These are phyloP conservation scores for Juncus effusus DNA, from an alignment of 176 grass and related monocot genomes.

Conservation along the genomic window DNA sequence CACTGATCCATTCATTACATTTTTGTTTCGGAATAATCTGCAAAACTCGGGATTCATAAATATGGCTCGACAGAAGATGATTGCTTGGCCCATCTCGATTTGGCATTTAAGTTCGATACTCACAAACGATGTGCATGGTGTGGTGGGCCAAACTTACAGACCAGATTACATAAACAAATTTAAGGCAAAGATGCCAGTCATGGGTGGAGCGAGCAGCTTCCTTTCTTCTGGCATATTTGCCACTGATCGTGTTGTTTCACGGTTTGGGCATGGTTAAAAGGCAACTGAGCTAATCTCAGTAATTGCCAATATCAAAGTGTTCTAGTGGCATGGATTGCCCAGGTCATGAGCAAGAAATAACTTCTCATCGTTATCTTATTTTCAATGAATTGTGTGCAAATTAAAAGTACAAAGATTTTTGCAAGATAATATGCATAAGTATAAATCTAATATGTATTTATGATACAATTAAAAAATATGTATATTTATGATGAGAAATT, in stretches of 20 bases:
- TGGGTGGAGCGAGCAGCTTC: conserved; percentile 11
- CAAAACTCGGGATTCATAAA: conserved; percentile 11
- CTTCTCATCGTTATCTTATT: no score
- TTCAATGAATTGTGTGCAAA: no score
- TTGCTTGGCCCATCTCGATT: conserved; percentile 14
- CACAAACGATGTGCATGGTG: conserved; percentile 17
- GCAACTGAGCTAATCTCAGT: background rate
- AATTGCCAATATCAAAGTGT: conserved; percentile 17
- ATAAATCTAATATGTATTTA: no score
- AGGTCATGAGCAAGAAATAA: conserved; percentile 24
- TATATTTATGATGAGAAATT: no score
- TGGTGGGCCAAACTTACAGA: conserved; percentile 25
- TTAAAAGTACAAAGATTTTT: no score
- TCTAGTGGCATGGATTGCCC: conserved; percentile 14
- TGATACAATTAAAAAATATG: no score
- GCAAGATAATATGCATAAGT: no score
- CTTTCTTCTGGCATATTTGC: conserved; percentile 12
- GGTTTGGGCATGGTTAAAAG: background rate
- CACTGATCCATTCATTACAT: no score
- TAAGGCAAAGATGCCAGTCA: conserved; percentile 8
- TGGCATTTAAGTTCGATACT: conserved; percentile 28
- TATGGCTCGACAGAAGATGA: background rate
- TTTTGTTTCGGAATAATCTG: no score
- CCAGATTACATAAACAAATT: conserved; percentile 21
- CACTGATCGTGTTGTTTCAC: conserved; percentile 17